These are phyloP conservation scores for Stephanodiscus triporus DNA, from an alignment of 108 stramenopile species.

Conservation along the genomic window DNA sequence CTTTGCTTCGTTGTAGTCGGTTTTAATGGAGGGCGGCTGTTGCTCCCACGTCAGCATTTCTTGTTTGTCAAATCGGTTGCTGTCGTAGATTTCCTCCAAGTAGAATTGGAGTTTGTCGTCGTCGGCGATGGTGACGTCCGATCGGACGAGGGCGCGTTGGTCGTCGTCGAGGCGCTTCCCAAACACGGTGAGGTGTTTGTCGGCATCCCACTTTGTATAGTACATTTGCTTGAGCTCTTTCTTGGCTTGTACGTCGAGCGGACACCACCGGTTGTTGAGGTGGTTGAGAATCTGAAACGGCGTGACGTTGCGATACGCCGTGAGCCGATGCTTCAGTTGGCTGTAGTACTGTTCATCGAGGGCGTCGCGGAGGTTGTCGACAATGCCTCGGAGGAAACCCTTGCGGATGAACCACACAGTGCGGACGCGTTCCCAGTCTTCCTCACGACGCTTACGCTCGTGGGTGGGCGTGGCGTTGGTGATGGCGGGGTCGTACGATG, in stretches of 20 bases:
- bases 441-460: neutral
- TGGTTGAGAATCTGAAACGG: neutral
- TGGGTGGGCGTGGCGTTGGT: neutral
- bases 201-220: neutral
- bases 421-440: neutral
- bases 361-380: slow-evolving; percentile 2
- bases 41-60: too few relatives aligned
- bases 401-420: neutral
- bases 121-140: neutral
- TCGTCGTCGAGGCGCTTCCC: neutral
- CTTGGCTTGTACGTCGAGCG: neutral
- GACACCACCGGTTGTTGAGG: neutral
- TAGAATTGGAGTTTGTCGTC: slow-evolving; percentile 5
- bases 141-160: neutral
- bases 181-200: neutral
- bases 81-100: too few relatives aligned
- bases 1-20: too few relatives aligned
- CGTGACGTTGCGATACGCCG: neutral
- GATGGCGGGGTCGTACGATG: neutral
- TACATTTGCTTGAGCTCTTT: neutral
- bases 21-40: too few relatives aligned
- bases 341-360: neutral
- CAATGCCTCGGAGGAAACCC: neutral
- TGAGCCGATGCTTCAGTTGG: neutral
- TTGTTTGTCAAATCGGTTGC: too few relatives aligned